Evolutionary conservation across 768 basidiomycete genomes (phyloP).

Genomic region (Lactifluus rugatus): DNA sequence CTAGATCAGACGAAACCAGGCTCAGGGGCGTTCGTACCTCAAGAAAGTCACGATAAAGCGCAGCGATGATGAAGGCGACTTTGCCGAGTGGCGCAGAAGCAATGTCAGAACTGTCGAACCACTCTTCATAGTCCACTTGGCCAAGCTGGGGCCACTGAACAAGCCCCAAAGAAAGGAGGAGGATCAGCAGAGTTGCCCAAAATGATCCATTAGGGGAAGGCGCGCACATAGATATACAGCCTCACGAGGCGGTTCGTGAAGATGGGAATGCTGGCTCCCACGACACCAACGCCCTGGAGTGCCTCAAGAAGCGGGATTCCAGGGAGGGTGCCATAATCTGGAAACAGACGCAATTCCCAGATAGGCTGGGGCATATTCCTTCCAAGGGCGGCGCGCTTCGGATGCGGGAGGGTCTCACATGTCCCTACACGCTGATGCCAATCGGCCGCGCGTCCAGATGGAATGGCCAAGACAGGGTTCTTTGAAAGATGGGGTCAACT

Average conservation of each 20-base stretch:
- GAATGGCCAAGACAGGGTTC: conserved; percentile 5
- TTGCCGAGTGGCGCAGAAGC: not conserved
- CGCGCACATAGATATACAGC: conserved; percentile 4
- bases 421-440: conserved; percentile 11
- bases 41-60: conserved; percentile 5
- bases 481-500: not conserved
- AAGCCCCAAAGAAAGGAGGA: not conserved
- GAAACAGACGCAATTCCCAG: conserved; percentile 9
- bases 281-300: conserved; percentile 2
- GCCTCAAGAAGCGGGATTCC: conserved; percentile 12
- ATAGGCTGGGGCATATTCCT: not conserved
- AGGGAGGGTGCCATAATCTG: conserved; percentile 11
- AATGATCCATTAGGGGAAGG: not conserved
- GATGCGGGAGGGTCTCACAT: conserved; percentile 1
- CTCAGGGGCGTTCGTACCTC: not conserved
- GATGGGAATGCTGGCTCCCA: not conserved
- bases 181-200: not conserved
- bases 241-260: not conserved
- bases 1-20: not conserved
- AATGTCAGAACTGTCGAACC: conserved; percentile 8
- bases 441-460: conserved; percentile 10
- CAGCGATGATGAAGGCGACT: conserved; percentile 1
- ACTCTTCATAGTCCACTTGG: conserved; percentile 7
- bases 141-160: conserved; percentile 9
- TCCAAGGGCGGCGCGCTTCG: not conserved